Base-by-base conservation (phyloP, 2,329 filamentous ascomycete genomes). In the Bipolaris victoriae region DNA sequence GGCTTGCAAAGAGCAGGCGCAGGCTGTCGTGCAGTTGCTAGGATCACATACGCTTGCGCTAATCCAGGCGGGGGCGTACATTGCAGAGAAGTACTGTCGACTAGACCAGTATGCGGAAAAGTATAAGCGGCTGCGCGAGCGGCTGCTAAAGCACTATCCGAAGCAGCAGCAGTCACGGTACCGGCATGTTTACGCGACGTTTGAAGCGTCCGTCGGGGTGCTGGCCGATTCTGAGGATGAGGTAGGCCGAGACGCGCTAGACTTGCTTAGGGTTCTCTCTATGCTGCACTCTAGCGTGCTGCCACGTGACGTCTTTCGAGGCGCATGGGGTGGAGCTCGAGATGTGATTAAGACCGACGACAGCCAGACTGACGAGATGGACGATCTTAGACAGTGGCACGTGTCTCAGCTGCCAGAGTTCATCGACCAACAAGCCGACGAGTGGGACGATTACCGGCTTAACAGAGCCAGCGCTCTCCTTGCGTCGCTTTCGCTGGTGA, bases 121-220 rank as follows among this genome's bases (percentile, higher is more conserved):
- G 5, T 76, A 62, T 37, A 24, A 58, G 39, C 46, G 47, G 33
- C 63, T 73, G 22, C 60, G 69, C 29, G 55, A 62, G 29, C 66
- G 65, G 16, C 64, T 77, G 2, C 66, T 77, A 15, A 52, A 63
- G 35, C 70, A 65, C 50, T 56, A 63, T 22, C 61, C 65, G 7
- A 49, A 44, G 5, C 73, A 76, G 50, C 69, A 63, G 7, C 49
- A 56, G 29, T 76, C 75, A 31, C 67, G 70, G 18, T 76, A 79
- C 62, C 22, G 62, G 4, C 59, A 76, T 60, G 69, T 79, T 4
- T 78, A 76, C 44, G 64, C 71, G 2, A 77, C 71, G 0, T 78
- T 78, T 49, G 72, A 78, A 56, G 72, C 68, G 7, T 77, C 75
- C 6, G 66, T 68, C 7, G 53, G 64, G 1, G 52, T 62, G 15